Percentiles rank a stretch among this genome's conserved stretches.
Evolutionary conservation across 2,329 filamentous ascomycete genomes (phyloP).

Genomic region (Aureobasidium sp.): DNA sequence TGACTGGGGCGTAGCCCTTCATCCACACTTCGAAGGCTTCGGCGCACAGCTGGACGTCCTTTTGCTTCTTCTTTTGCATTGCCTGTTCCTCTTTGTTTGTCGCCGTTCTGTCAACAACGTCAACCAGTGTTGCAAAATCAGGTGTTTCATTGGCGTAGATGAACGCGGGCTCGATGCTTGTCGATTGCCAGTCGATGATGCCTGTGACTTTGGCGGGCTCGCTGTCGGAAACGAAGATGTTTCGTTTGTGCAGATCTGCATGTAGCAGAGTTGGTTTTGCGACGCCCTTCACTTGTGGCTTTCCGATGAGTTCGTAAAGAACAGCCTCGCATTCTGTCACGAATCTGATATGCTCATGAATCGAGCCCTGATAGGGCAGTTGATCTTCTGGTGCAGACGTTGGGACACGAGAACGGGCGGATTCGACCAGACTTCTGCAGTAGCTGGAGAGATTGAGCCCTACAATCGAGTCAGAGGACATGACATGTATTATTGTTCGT

Average conservation of each 20-base stretch:
- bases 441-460: neutral
- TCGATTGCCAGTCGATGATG: slow-evolving; percentile 32
- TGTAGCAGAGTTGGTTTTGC: slow-evolving; percentile 25
- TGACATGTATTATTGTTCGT: neutral
- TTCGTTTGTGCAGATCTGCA: slow-evolving; percentile 28
- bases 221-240: slow-evolving; percentile 29
- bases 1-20: neutral
- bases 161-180: slow-evolving; percentile 20
- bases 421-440: neutral
- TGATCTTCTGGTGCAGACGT: neutral
- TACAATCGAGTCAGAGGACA: neutral
- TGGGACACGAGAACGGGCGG: neutral
- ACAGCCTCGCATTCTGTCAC: neutral
- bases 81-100: neutral
- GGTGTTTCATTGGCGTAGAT: slow-evolving; percentile 18
- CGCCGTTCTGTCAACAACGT: neutral
- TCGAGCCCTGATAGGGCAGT: neutral
- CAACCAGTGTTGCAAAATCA: slow-evolving; percentile 18
- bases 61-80: neutral
- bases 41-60: neutral
- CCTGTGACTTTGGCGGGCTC: slow-evolving; percentile 26
- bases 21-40: slow-evolving; percentile 3
- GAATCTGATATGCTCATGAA: neutral
- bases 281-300: slow-evolving; percentile 1
- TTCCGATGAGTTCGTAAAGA: neutral